These are phyloP conservation scores for Ophiostoma angusticollis DNA, from an alignment of 2,329 filamentous ascomycete genomes.

Conservation along the genomic window DNA sequence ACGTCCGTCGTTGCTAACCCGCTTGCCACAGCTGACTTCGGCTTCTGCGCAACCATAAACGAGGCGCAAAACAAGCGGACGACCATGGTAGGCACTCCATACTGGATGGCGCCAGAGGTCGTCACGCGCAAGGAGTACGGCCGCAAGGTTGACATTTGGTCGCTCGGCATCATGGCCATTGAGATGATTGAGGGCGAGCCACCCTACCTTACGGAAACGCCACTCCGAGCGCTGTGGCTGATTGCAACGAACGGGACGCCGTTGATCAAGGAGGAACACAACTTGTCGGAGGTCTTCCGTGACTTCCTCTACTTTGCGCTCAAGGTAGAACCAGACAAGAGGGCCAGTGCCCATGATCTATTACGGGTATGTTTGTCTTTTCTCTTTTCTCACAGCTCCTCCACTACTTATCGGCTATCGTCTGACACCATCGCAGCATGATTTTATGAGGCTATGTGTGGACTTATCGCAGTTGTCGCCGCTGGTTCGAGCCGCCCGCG, in stretches of 20 bases:
- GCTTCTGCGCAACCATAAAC: slow-evolving; percentile 97
- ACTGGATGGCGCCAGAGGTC: slow-evolving; percentile 99
- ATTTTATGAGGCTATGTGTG: slow-evolving; percentile 67
- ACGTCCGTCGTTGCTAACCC: neutral
- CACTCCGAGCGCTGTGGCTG: slow-evolving; percentile 80
- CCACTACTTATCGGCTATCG: slow-evolving; percentile 4
- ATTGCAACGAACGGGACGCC: slow-evolving; percentile 97
- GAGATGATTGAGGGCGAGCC: slow-evolving; percentile 99
- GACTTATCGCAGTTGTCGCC: slow-evolving; percentile 69
- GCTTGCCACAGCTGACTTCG: slow-evolving; percentile 65
- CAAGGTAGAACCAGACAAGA: slow-evolving; percentile 94
- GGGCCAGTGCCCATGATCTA: slow-evolving; percentile 87
- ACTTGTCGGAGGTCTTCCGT: slow-evolving; percentile 66
- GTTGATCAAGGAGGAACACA: slow-evolving; percentile 83
- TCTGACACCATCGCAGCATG: slow-evolving; percentile 44
- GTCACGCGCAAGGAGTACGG: slow-evolving; percentile 97
- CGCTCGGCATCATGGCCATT: slow-evolving; percentile 96
- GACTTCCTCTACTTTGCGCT: slow-evolving; percentile 89
- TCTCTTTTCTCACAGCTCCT: slow-evolving; percentile 3
- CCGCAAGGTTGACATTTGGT: slow-evolving; percentile 98
- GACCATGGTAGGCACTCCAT: slow-evolving; percentile 97
- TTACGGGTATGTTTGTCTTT: slow-evolving; percentile 55
- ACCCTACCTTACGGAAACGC: slow-evolving; percentile 90
- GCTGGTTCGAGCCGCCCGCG: slow-evolving; percentile 72
- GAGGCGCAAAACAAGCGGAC: slow-evolving; percentile 94